phyloP scores from a whole-genome alignment of 768 basidiomycete species.

The Scleroderma citrinum region DNA sequence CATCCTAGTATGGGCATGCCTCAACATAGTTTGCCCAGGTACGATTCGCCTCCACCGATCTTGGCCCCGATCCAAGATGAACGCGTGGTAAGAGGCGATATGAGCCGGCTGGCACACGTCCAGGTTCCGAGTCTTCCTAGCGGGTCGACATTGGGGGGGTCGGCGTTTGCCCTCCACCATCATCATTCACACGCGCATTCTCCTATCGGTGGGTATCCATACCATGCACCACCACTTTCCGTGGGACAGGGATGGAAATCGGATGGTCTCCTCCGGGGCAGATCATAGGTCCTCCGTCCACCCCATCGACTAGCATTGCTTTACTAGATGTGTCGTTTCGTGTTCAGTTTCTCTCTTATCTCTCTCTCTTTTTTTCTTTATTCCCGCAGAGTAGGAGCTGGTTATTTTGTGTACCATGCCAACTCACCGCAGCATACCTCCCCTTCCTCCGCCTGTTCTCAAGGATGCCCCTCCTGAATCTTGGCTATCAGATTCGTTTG shows the following conservation, averaged over 20 bases:
- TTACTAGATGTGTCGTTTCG: neutral
- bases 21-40: conserved; percentile 28
- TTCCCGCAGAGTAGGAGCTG: too few species aligned
- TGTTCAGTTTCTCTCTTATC: conserved; percentile 2
- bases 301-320: too few species aligned
- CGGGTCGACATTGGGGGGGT: conserved; percentile 17
- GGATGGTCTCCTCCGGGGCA: conserved; percentile 35
- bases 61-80: conserved; percentile 51
- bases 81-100: conserved; percentile 27
- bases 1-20: conserved; percentile 10
- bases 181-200: conserved; percentile 36
- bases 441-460: too few species aligned
- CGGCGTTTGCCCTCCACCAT: neutral
- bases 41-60: conserved; percentile 48
- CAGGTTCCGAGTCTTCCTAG: conserved; percentile 27
- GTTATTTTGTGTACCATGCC: too few species aligned
- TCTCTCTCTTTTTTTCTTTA: conserved; percentile 3
- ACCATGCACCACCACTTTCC: conserved; percentile 32
- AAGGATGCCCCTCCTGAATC: too few species aligned
- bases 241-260: conserved; percentile 44
- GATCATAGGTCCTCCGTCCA: conserved; percentile 22
- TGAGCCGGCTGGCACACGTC: conserved; percentile 24
- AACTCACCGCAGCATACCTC: too few species aligned
- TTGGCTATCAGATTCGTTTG: too few species aligned
- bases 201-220: conserved; percentile 35